These are phyloP conservation scores for Eutrema salsugineum DNA, from an alignment of 441 rosid genomes.

Conservation along the genomic window DNA sequence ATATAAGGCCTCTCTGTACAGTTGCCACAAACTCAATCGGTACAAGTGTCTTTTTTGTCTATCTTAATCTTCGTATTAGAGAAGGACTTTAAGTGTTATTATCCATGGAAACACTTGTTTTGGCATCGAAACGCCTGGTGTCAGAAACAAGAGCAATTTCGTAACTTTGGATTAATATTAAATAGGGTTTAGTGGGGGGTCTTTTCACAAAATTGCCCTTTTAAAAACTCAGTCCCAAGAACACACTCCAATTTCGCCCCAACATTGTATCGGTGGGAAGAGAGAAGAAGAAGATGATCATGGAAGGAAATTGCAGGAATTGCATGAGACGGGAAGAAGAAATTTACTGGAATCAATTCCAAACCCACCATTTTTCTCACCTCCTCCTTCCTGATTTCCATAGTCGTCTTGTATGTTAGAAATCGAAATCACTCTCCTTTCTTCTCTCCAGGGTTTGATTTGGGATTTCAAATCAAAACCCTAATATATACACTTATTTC, in stretches of 20 bases:
- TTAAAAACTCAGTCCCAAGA: not conserved
- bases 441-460: not conserved
- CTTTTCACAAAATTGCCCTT: not conserved
- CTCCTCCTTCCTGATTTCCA: slow-evolving; percentile 50
- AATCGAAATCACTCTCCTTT: not conserved
- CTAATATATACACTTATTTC: not conserved
- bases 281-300: slow-evolving; percentile 22
- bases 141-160: not conserved
- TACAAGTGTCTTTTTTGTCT: not conserved
- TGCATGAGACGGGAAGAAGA: slow-evolving; percentile 66
- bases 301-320: slow-evolving; percentile 39
- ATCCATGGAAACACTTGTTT: not conserved
- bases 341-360: slow-evolving; percentile 70
- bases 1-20: not conserved
- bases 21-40: not conserved
- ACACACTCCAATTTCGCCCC: not conserved
- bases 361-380: slow-evolving; percentile 51
- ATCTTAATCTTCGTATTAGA: not conserved
- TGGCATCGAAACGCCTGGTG: not conserved
- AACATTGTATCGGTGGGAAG: not conserved
- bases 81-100: too few species aligned
- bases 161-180: not conserved
- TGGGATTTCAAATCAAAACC: not conserved
- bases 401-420: slow-evolving; percentile 45
- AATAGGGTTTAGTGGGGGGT: too few species aligned